Percentiles rank a stretch among this genome's conserved stretches.
Conservation (phyloP, 257 asterid genomes). For the Penstemon davidsonii region DNA sequence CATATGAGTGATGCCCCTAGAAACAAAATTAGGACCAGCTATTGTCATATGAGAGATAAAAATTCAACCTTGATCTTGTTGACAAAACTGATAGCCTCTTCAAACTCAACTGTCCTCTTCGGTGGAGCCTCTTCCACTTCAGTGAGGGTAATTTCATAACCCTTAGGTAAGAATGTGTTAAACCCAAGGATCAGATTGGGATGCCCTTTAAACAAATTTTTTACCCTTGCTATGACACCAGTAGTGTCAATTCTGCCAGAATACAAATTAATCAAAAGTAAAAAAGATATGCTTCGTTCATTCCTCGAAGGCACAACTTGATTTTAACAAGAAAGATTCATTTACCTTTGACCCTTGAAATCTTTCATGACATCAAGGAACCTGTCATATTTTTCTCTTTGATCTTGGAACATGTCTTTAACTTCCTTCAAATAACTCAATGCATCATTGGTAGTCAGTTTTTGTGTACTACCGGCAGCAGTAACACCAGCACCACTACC, state of each 20-base stretch:
- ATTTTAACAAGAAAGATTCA: constrained; percentile 7
- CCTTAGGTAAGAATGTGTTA: constrained; percentile 77
- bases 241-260: constrained; percentile 53
- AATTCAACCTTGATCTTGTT: constrained; percentile 62
- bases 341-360: constrained; percentile 65
- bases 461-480: constrained; percentile 44
- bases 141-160: constrained; percentile 64
- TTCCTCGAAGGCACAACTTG: not conserved
- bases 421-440: constrained; percentile 59
- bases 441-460: constrained; percentile 61
- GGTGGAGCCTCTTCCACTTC: constrained; percentile 64
- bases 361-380: constrained; percentile 76
- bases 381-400: constrained; percentile 58
- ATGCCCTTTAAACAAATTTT: constrained; percentile 69
- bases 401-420: constrained; percentile 65
- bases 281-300: not conserved
- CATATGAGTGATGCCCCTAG: constrained; percentile 10
- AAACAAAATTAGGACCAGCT: constrained; percentile 17
- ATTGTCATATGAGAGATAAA: constrained; percentile 18
- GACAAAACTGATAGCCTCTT: constrained; percentile 74
- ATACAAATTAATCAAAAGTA: constrained; percentile 23
- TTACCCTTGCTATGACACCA: constrained; percentile 66
- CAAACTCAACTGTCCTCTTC: constrained; percentile 67
- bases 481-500: constrained; percentile 33
- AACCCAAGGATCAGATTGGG: constrained; percentile 68